phyloP scores from a whole-genome alignment of 345 rosid species.

The Carallia pectinifolia region DNA sequence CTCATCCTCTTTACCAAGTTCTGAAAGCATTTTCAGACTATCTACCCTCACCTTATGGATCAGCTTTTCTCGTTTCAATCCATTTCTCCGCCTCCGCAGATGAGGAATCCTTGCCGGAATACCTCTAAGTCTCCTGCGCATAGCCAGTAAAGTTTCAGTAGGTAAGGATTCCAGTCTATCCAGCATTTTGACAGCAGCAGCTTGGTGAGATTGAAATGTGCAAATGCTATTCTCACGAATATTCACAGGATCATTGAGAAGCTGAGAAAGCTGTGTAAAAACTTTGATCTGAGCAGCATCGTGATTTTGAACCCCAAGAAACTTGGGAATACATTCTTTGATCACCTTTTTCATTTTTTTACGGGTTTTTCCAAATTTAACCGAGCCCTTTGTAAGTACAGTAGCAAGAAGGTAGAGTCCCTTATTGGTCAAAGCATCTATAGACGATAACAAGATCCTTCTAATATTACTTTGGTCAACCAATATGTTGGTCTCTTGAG shows the following conservation, averaged over 20 bases:
- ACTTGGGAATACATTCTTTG: slow-evolving; percentile 36
- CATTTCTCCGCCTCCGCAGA: slow-evolving; percentile 26
- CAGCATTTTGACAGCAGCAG: slow-evolving; percentile 45
- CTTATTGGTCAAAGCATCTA: slow-evolving; percentile 56
- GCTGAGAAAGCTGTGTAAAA: slow-evolving; percentile 39
- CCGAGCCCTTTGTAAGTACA: slow-evolving; percentile 46
- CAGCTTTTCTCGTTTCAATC: slow-evolving; percentile 39
- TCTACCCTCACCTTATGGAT: slow-evolving; percentile 41
- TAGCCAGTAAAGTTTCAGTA: slow-evolving; percentile 49
- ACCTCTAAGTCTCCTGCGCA: slow-evolving; percentile 68
- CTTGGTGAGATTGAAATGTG: slow-evolving; percentile 35
- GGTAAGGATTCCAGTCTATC: slow-evolving; percentile 55
- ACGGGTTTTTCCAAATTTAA: slow-evolving; percentile 50
- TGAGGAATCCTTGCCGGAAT: slow-evolving; percentile 34
- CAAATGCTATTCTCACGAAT: slow-evolving; percentile 40
- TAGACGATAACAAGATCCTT: slow-evolving; percentile 36
- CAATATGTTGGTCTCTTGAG: slow-evolving; percentile 22
- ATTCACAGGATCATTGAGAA: slow-evolving; percentile 47
- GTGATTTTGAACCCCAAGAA: slow-evolving; percentile 23
- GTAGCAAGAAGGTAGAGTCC: slow-evolving; percentile 60
- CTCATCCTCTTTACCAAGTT: slow-evolving; percentile 40
- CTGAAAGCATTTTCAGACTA: slow-evolving; percentile 56
- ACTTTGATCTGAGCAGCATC: slow-evolving; percentile 24
- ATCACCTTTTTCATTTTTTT: slow-evolving; percentile 54
- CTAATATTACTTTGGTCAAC: slow-evolving; percentile 27